Evolutionary conservation across 352 stramenopile species (phyloP).

Genomic region (Phytopythium aichiense): DNA sequence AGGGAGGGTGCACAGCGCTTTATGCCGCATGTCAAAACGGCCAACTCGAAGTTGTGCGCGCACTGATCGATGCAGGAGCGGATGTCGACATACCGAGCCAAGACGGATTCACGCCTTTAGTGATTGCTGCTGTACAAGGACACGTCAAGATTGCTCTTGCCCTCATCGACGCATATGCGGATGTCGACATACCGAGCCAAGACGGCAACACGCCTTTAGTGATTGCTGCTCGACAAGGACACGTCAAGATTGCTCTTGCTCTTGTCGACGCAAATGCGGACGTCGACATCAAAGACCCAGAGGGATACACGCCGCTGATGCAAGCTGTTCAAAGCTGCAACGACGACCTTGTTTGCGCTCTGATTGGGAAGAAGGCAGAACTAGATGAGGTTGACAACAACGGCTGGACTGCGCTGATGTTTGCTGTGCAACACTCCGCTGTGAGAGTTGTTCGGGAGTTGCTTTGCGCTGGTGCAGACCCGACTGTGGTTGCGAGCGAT

Average conservation of each 20-base stretch:
- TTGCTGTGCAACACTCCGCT: neutral
- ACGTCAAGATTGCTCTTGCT: neutral
- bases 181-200: neutral
- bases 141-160: neutral
- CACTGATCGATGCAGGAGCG: neutral
- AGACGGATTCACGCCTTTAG: neutral
- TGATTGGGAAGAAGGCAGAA: neutral
- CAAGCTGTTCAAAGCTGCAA: neutral
- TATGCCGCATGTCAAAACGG: neutral
- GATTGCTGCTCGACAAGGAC: neutral
- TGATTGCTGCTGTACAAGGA: neutral
- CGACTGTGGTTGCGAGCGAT: neutral
- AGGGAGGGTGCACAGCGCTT: too few relatives aligned
- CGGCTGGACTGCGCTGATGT: neutral
- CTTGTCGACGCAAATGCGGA: neutral
- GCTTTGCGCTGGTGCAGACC: neutral
- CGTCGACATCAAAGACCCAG: neutral
- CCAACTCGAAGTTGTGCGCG: neutral
- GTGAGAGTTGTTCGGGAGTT: neutral
- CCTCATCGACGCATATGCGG: neutral
- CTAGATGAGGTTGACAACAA: neutral
- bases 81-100: neutral
- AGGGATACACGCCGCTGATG: neutral
- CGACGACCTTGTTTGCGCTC: neutral
- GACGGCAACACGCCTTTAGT: neutral